A percentile compares a stretch with the other conserved stretches of the same genome.
These are phyloP conservation scores for Cladosporium cucumerinum DNA, from an alignment of 2,329 filamentous ascomycete species.

Conservation along the genomic window DNA sequence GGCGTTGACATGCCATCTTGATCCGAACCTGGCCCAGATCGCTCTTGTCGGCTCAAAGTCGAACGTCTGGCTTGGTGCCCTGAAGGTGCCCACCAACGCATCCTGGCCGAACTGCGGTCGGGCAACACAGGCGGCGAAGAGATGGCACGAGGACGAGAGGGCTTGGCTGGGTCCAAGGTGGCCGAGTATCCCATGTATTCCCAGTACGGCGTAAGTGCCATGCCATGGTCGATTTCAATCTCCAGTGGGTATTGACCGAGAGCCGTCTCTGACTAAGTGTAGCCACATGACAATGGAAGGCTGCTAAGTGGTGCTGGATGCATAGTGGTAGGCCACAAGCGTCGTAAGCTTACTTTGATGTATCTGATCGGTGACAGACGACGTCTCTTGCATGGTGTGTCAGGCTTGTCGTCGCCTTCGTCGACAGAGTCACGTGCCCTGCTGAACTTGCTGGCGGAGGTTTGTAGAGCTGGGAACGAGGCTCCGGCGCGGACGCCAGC, in stretches of 20 bases:
- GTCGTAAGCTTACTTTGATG: not conserved
- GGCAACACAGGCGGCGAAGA: not conserved
- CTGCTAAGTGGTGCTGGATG: not conserved
- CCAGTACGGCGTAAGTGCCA: not conserved
- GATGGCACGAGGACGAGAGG: not conserved
- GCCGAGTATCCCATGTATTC: too few species aligned
- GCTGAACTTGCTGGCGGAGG: too few species aligned
- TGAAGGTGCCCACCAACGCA: not conserved
- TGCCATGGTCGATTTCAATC: not conserved
- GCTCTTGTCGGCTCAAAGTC: not conserved
- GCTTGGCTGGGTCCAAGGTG: too few species aligned
- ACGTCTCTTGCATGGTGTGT: not conserved
- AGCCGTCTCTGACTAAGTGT: not conserved
- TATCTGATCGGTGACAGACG: not conserved
- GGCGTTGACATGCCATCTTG: not conserved
- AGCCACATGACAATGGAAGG: not conserved
- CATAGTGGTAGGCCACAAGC: not conserved
- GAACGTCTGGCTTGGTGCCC: not conserved
- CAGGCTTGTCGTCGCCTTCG: not conserved
- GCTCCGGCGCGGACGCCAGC: not conserved
- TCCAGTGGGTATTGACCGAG: not conserved
- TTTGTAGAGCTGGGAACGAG: not conserved
- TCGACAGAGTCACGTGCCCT: not conserved
- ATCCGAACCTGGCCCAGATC: not conserved
- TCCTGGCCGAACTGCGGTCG: not conserved